These are phyloP conservation scores for Axilococcus clingmanii DNA, from an alignment of 139 green algal genomes.

Conservation along the genomic window DNA sequence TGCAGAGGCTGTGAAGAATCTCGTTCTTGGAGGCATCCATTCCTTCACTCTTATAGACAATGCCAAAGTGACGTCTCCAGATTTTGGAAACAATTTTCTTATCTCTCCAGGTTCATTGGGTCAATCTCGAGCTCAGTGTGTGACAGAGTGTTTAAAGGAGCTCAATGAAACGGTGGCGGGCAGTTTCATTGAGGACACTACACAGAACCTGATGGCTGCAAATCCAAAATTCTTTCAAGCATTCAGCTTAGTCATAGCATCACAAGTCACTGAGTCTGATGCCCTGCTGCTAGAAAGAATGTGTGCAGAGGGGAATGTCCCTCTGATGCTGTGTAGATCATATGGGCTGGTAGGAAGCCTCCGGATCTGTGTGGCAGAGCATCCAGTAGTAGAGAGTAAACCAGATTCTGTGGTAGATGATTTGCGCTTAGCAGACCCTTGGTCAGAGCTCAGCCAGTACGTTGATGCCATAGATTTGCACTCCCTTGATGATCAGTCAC, in stretches of 20 bases:
- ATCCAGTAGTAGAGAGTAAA: conserved; percentile 81
- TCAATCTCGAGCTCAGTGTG: conserved; percentile 36
- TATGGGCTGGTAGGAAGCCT: conserved; percentile 81
- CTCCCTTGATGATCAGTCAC: conserved; percentile 57
- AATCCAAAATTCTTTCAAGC: conserved; percentile 77
- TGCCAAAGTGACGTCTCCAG: conserved; percentile 45
- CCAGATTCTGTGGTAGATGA: conserved; percentile 79
- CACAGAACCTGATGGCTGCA: conserved; percentile 52
- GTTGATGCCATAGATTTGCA: conserved; percentile 54
- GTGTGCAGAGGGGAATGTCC: conserved; percentile 44
- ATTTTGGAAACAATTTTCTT: conserved; percentile 97
- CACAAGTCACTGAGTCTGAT: conserved; percentile 64
- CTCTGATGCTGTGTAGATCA: conserved; percentile 61
- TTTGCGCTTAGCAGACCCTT: conserved; percentile 70
- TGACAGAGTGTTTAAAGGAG: conserved; percentile 62
- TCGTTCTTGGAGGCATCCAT: conserved; percentile 90
- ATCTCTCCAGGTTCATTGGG: conserved; percentile 49
- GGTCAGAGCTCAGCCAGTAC: conserved; percentile 63
- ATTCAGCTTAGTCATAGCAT: conserved; percentile 85
- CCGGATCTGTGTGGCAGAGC: conserved; percentile 59
- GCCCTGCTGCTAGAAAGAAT: conserved; percentile 58
- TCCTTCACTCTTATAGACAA: conserved; percentile 91
- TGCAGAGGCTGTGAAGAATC: conserved; percentile 91
- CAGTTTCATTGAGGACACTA: conserved; percentile 70
- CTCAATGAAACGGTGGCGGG: conserved; percentile 79